Evolutionary conservation across 2,329 filamentous ascomycete species (phyloP), one percentile per base, ranked within the genome.

Genomic region (Aureobasidium melanogenum): DNA sequence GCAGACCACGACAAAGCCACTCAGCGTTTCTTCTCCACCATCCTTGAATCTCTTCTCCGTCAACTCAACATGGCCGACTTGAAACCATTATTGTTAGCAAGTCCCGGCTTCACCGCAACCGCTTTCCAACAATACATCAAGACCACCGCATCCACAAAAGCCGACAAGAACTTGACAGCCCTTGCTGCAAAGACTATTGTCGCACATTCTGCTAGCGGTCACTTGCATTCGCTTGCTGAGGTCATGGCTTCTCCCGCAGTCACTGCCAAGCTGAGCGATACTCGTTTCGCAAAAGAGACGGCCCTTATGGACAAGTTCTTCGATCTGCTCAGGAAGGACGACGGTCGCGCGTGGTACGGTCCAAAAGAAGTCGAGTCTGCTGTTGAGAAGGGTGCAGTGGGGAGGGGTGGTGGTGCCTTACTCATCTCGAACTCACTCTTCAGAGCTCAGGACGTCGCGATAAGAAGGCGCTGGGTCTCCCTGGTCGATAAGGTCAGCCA

Each of bases 331-430:
- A 86, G 92, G 56, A 84, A 84, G 63, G 92, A 97, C 64, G 92
- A 97, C 66, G 89, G 89, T 2, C 84, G 88, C 61, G 93, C 92
- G 2, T 96, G 92, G 82, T 99, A 99, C 74, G 94, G 94, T 0
- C 84, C 88, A 0, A 82, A 80, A 15, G 90, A 96, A 58, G 91
- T 96, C 2, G 86, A 90, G 70, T 84, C 83, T 63, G 93, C 93
- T 0, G 87, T 97, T 4, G 85, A 86, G 12, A 89, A 94, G 67
- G 93, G 93, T 1, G 94, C 92, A 0, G 91, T 97, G 0, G 92
- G 92, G 0, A 82, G 88, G 15, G 91, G 92, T 9, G 92, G 92
- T 0, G 92, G 91, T 14, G 84, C 91, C 2, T 75, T 99, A 54
- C 78, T 99, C 60, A 87, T 99, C 68, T 95, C 88, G 66, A 96